phyloP scores from a whole-genome alignment of 2,329 filamentous ascomycete species.

The Juglanconis juglandina region DNA sequence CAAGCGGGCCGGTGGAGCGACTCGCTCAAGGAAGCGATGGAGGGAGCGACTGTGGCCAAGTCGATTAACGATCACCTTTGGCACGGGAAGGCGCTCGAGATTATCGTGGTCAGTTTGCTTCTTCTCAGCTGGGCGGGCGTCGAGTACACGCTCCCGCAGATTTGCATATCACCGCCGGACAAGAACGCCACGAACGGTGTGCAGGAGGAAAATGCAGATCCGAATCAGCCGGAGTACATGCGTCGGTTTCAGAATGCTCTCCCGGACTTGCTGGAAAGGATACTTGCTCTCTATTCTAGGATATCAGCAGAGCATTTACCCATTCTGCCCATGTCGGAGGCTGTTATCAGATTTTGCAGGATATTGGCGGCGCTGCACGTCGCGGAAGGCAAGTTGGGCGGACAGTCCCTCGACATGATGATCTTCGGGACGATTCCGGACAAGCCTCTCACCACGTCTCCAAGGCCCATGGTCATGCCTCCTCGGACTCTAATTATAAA shows the following conservation, averaged over 20 bases:
- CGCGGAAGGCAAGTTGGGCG: conserved; percentile 59
- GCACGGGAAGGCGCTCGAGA: conserved; percentile 92
- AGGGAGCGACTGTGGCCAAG: conserved; percentile 74
- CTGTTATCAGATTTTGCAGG: conserved; percentile 69
- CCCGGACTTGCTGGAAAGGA: conserved; percentile 72
- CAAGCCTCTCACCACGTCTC: conserved; percentile 46
- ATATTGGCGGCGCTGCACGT: conserved; percentile 65
- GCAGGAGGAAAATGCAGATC: conserved; percentile 38
- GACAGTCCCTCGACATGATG: conserved; percentile 60
- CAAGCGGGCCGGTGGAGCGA: conserved; percentile 88
- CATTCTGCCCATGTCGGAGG: conserved; percentile 68
- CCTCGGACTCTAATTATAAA: conserved; percentile 62
- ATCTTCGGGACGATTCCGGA: conserved; percentile 58
- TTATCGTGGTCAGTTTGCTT: conserved; percentile 76
- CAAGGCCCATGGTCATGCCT: conserved; percentile 54
- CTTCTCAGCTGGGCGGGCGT: conserved; percentile 80
- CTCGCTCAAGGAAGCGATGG: conserved; percentile 76
- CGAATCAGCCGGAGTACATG: conserved; percentile 49
- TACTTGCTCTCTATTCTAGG: conserved; percentile 69
- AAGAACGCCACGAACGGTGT: conserved; percentile 31
- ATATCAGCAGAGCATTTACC: conserved; percentile 69
- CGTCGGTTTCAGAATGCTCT: conserved; percentile 56
- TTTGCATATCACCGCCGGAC: conserved; percentile 52
- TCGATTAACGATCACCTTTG: conserved; percentile 88
- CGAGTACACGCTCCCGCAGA: conserved; percentile 71